Base-by-base conservation (phyloP, 2,329 filamentous ascomycete genomes). In the Colletotrichum navitas region DNA sequence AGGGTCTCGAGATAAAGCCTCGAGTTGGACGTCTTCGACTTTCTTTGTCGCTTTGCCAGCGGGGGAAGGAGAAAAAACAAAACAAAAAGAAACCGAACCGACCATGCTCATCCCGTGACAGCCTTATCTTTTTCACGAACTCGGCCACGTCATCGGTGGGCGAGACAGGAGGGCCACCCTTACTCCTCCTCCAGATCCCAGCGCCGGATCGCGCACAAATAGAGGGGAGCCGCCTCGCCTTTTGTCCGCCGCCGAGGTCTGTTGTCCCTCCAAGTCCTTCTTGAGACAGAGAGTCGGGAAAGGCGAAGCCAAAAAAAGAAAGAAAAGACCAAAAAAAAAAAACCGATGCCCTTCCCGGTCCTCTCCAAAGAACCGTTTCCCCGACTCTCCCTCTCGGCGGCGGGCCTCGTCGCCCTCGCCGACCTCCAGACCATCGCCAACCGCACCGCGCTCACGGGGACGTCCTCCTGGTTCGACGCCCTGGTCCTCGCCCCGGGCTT, bases 401-500 rank as follows among this genome's bases (percentile, higher is more conserved):
- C 85, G 11, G 89, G 88, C 10, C 83, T 91, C 11, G 79, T 91
- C 29, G 87, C 87, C 10, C 85, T 91, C 21, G 89, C 89, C 4
- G 88, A 91, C 71, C 83, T 91, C 49, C 82, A 83, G 45, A 89
- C 86, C 2, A 82, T 90, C 34, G 86, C 87, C 7, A 81, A 86
- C 58, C 84, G 88, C 8, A 91, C 89, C 2, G 85, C 84, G 21
- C 82, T 90, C 55, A 85, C 83, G 2, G 89, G 89, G 34, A 87
- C 86, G 3, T 86, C 88, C 1, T 85, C 84, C 2, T 87, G 86
- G 81, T 80, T 89, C 0, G 89, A 91, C 76, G 81, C 81, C 10
- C 81, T 91, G 14, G 81, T 91, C 16, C 82, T 91, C 3, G 88
- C 87, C 2, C 89, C 89, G 0, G 89, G 90, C 0, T 76, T 91